Evolutionary conservation across 1,139 yeast genomes (phyloP).

Genomic region (Kodamaea arcana): DNA sequence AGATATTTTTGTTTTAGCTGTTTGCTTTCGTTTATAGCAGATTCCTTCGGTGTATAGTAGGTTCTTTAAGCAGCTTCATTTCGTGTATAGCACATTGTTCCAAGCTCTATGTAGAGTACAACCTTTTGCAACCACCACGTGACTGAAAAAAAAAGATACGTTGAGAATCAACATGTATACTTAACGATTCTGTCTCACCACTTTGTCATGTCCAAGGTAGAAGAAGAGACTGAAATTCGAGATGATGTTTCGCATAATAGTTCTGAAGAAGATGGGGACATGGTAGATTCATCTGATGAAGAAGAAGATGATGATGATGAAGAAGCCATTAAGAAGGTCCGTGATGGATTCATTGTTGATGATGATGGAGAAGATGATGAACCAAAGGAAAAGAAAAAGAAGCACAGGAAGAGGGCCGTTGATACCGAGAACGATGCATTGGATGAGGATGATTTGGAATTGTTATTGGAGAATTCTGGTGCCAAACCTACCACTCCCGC

Average conservation of each 20-base stretch:
- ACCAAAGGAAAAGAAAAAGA: slow-evolving; percentile 33
- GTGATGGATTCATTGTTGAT: slow-evolving; percentile 92
- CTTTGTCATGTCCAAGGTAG: slow-evolving; percentile 10
- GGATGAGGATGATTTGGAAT: slow-evolving; percentile 92
- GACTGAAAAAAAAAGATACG: no score
- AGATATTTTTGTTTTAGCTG: no score
- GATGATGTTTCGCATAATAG: slow-evolving; percentile 26
- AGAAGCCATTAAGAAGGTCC: slow-evolving; percentile 68
- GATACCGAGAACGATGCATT: slow-evolving; percentile 57
- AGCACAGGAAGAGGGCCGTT: slow-evolving; percentile 39
- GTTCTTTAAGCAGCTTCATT: no score
- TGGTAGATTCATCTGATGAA: slow-evolving; percentile 67
- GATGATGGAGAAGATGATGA: slow-evolving; percentile 69
- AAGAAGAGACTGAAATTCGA: slow-evolving; percentile 36
- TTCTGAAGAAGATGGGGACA: slow-evolving; percentile 43
- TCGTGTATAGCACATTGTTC: no score
- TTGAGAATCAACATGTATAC: no score
- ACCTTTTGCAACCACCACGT: no score
- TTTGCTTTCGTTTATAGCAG: no score
- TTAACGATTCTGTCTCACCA: no score
- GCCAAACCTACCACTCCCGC: slow-evolving; percentile 37
- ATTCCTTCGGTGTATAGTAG: no score
- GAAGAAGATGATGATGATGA: slow-evolving; percentile 76
- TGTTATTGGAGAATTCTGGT: slow-evolving; percentile 87
- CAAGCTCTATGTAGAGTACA: no score